phyloP scores from a whole-genome alignment of 495 filamentous ascomycete genomes.

The Aspergillus diversus region DNA sequence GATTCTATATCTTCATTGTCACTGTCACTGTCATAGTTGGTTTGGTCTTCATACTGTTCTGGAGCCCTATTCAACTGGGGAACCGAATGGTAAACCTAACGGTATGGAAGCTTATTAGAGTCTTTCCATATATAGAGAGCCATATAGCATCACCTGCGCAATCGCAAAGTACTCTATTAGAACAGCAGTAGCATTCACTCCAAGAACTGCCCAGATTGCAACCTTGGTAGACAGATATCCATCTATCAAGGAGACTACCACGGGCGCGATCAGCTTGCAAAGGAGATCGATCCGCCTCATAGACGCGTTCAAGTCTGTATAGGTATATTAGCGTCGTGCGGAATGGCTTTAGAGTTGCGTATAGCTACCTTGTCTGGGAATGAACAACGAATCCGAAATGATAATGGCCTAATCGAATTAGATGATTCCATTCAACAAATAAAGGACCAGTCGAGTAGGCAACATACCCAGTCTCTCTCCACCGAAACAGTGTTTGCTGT shows the following conservation, averaged over 20 bases:
- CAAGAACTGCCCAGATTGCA: conserved; percentile 53
- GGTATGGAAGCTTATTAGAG: background rate
- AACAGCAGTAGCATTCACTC: conserved; percentile 46
- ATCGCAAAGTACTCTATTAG: conserved; percentile 62
- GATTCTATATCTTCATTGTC: conserved; percentile 11
- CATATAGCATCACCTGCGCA: conserved; percentile 39
- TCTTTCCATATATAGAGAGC: background rate
- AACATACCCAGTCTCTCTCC: conserved; percentile 66
- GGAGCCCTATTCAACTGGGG: conserved; percentile 36
- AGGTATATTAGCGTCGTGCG: background rate
- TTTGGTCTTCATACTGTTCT: background rate
- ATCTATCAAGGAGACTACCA: conserved; percentile 58
- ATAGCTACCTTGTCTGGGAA: conserved; percentile 38
- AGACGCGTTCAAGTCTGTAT: conserved; percentile 56
- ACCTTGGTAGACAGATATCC: conserved; percentile 44
- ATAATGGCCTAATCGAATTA: conserved; percentile 41
- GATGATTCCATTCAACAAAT: background rate
- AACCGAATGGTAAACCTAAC: conserved; percentile 44
- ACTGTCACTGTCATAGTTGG: background rate
- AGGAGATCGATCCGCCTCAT: conserved; percentile 75
- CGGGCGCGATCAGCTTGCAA: conserved; percentile 70
- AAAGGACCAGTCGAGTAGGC: background rate
- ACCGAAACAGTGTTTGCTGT: conserved; percentile 63
- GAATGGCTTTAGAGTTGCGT: background rate
- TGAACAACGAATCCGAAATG: conserved; percentile 42